Percentiles rank a stretch among this genome's conserved stretches.
Conservation (phyloP, 129 eudicot species). For the Smallanthus sonchifolius region DNA sequence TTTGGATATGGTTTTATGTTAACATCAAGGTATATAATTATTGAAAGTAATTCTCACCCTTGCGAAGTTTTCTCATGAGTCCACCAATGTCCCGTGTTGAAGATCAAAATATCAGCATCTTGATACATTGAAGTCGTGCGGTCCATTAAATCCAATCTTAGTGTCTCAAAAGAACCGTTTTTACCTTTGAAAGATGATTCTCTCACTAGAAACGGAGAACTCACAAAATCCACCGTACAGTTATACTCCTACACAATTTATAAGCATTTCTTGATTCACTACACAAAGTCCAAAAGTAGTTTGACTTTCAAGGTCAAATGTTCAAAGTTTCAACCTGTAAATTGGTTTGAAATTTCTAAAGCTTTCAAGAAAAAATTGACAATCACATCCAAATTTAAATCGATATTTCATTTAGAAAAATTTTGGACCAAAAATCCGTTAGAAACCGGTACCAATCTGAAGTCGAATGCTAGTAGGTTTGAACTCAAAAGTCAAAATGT, state of each 20-base stretch:
- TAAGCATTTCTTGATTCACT: slow-evolving; percentile 11
- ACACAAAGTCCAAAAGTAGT: slow-evolving; percentile 1
- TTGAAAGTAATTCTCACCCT: slow-evolving; percentile 41
- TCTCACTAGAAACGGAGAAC: slow-evolving; percentile 83
- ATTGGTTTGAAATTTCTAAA: not conserved
- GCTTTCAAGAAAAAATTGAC: not conserved
- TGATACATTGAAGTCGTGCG: slow-evolving; percentile 67
- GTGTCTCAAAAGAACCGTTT: slow-evolving; percentile 72
- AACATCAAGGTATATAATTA: not conserved
- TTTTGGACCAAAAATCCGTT: not conserved
- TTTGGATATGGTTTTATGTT: not conserved
- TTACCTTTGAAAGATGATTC: slow-evolving; percentile 52
- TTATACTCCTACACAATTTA: slow-evolving; percentile 65
- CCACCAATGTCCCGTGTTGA: slow-evolving; percentile 99
- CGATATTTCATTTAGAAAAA: not conserved
- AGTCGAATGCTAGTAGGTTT: slow-evolving; percentile 5
- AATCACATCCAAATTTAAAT: not conserved
- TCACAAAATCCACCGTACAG: slow-evolving; percentile 83
- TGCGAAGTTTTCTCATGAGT: slow-evolving; percentile 88
- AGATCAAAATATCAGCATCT: slow-evolving; percentile 79
- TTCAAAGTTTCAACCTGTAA: not conserved
- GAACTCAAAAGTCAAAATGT: slow-evolving; percentile 7
- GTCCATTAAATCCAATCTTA: slow-evolving; percentile 88
- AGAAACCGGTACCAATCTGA: not conserved
- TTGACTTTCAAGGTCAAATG: slow-evolving; percentile 21